Conservation (phyloP, 1,284 basidiomycete species). For the Xanthoconium separans region DNA sequence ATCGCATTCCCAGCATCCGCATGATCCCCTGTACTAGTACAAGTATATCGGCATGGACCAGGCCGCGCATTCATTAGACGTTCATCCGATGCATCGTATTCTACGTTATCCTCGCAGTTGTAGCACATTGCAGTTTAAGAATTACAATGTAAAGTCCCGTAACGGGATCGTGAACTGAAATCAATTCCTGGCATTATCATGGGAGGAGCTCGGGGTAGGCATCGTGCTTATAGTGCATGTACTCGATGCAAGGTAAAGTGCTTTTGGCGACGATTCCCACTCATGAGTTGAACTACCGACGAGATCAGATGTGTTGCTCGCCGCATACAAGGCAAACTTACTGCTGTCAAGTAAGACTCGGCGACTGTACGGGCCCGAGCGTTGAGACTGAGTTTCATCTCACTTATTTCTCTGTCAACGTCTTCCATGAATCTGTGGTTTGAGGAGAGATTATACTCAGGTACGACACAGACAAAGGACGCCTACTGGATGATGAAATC, state of each 20-base stretch:
- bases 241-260: constrained; percentile 16
- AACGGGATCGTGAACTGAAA: constrained; percentile 3
- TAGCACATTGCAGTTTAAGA: constrained; percentile 22
- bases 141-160: constrained; percentile 7
- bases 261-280: not conserved
- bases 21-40: constrained; percentile 21
- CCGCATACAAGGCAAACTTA: constrained; percentile 37
- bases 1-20: constrained; percentile 26
- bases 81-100: constrained; percentile 17
- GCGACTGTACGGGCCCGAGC: constrained; percentile 97
- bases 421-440: constrained; percentile 91
- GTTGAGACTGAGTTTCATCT: constrained; percentile 91
- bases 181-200: not conserved
- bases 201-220: constrained; percentile 4
- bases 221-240: constrained; percentile 18
- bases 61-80: constrained; percentile 18
- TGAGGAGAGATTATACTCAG: not conserved
- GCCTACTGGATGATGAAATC: constrained; percentile 97
- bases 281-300: constrained; percentile 24
- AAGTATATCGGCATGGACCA: constrained; percentile 24
- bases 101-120: constrained; percentile 20
- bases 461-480: not conserved
- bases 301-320: constrained; percentile 6
- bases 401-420: constrained; percentile 89
- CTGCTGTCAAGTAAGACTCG: constrained; percentile 81